These are phyloP conservation scores for Raffaelea albimanens DNA, from an alignment of 2,329 filamentous ascomycete species.

Conservation along the genomic window DNA sequence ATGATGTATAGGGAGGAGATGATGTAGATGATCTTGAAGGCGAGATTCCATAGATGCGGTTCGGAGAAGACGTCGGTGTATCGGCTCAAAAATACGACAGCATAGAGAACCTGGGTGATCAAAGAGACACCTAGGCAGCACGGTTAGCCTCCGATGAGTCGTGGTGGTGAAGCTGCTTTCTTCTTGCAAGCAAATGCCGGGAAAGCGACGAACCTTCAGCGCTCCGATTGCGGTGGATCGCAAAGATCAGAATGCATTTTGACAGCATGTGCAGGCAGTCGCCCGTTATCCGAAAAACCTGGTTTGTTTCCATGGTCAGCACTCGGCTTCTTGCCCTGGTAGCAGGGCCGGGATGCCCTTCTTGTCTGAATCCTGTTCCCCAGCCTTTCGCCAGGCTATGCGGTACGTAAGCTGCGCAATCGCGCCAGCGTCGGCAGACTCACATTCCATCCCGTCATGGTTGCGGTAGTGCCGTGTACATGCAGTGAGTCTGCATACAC, in stretches of 20 bases:
- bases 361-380: too few species aligned
- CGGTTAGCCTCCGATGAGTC: neutral
- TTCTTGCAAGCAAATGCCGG: neutral
- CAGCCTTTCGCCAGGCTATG: neutral
- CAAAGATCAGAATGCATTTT: constrained; percentile 83
- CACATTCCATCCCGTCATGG: constrained; percentile 1
- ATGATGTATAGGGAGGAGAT: constrained; percentile 77
- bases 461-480: neutral
- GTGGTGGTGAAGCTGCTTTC: too few species aligned
- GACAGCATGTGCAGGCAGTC: constrained; percentile 79
- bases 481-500: neutral
- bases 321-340: too few species aligned
- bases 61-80: constrained; percentile 74
- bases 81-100: constrained; percentile 72
- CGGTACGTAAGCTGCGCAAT: neutral
- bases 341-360: too few species aligned
- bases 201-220: constrained; percentile 55
- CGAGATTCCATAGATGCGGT: constrained; percentile 55
- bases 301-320: constrained; percentile 3
- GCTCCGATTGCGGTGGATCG: constrained; percentile 80
- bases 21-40: constrained; percentile 88
- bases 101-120: constrained; percentile 83
- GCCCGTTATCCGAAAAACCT: constrained; percentile 67
- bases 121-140: constrained; percentile 63
- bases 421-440: neutral